Conservation (phyloP, 2,329 filamentous ascomycete species). For the Penicillium fuscoglaucum region DNA sequence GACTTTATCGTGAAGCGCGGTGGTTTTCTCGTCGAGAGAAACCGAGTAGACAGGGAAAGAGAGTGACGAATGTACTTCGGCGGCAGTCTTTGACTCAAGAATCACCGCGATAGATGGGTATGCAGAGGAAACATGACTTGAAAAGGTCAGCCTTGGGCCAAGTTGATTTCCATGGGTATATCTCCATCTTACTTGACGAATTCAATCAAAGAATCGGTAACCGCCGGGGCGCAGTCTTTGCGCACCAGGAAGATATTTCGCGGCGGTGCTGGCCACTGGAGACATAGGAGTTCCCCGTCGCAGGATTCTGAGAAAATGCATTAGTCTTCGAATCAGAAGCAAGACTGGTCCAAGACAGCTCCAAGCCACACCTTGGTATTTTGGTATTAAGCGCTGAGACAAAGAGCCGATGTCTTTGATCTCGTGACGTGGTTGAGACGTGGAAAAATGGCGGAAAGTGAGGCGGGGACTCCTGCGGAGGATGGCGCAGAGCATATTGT, state of each 20-base stretch:
- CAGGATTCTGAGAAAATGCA: conserved; percentile 49
- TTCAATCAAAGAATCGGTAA: conserved; percentile 59
- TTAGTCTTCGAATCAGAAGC: conserved; percentile 7
- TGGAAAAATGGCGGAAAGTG: conserved; percentile 42
- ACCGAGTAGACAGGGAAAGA: conserved; percentile 70
- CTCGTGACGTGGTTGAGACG: conserved; percentile 41
- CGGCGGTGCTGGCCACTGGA: conserved; percentile 68
- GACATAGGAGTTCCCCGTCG: conserved; percentile 61
- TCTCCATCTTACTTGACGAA: conserved; percentile 50
- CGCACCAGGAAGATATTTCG: conserved; percentile 69
- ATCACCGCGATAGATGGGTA: conserved; percentile 81
- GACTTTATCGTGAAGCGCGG: conserved; percentile 71
- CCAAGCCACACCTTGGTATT: conserved; percentile 59
- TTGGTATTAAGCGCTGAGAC: conserved; percentile 57
- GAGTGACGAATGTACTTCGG: conserved; percentile 68
- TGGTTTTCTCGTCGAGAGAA: conserved; percentile 34
- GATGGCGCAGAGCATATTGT: conserved; percentile 24
- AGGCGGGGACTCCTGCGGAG: conserved; percentile 15
- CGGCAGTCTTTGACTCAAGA: conserved; percentile 74
- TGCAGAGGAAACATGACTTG: conserved; percentile 70
- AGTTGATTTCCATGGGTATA: background rate
- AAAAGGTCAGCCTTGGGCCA: conserved; percentile 40
- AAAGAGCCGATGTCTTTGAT: conserved; percentile 48
- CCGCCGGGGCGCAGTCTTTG: conserved; percentile 60
- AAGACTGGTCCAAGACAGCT: background rate